A percentile compares a stretch with the other conserved stretches of the same genome.
These are phyloP conservation scores for Ceratopteris richardii DNA, from an alignment of 75 land plant genomes.

Conservation along the genomic window DNA sequence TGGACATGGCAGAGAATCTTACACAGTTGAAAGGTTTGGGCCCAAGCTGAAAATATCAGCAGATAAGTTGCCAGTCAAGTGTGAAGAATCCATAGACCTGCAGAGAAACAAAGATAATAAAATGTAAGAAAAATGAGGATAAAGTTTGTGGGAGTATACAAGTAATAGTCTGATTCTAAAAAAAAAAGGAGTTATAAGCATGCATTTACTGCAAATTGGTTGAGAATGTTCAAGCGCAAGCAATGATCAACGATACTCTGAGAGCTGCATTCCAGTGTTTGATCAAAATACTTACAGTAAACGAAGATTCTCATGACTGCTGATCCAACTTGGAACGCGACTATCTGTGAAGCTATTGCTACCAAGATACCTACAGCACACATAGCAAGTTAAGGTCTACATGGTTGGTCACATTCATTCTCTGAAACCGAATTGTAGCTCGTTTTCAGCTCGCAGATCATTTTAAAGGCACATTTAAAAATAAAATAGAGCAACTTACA, in stretches of 20 bases:
- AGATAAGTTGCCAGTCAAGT: not conserved
- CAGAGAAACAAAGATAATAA: not conserved
- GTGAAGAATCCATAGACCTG: not conserved
- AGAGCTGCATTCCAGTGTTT: no score
- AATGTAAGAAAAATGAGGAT: not conserved
- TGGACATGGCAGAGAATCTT: not conserved
- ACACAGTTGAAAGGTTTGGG: constrained; percentile 1
- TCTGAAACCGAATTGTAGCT: no score
- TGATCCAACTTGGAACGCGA: constrained; percentile 2
- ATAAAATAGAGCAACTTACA: no score
- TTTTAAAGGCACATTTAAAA: no score
- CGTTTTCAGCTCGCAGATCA: no score
- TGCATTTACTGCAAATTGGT: no score
- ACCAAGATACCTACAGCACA: not conserved
- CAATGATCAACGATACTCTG: not conserved
- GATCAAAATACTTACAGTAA: constrained; percentile 2
- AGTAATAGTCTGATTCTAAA: not conserved
- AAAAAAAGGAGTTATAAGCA: not conserved
- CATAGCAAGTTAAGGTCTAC: no score
- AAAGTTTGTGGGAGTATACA: not conserved
- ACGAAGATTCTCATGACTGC: not conserved
- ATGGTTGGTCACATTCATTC: no score
- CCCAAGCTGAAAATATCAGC: constrained; percentile 1
- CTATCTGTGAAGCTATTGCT: not conserved
- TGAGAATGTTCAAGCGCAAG: no score